phyloP scores from a whole-genome alignment of 441 rosid species.

The Croton setiger region DNA sequence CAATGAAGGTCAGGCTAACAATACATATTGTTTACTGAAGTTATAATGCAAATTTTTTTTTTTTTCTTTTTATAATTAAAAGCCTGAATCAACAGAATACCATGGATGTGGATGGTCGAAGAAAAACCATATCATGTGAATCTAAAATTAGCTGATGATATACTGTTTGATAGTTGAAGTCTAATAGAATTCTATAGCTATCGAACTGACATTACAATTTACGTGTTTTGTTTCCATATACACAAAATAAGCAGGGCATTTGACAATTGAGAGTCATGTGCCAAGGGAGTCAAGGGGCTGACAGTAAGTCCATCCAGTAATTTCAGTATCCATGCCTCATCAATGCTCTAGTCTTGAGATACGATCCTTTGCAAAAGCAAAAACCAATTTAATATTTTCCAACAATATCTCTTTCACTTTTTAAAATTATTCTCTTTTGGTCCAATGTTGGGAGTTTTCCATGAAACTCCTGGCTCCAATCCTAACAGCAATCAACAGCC shows the following conservation, averaged over 20 bases:
- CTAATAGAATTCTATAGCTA: neutral
- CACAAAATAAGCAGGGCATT: neutral
- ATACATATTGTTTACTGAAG: too few species aligned
- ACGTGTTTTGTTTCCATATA: neutral
- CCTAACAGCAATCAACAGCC: neutral
- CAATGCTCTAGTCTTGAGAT: neutral
- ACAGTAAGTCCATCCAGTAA: neutral
- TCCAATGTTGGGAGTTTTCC: neutral
- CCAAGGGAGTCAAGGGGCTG: too few species aligned
- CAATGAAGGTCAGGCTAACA: constrained; percentile 6
- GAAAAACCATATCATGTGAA: neutral
- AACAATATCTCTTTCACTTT: neutral
- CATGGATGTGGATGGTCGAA: neutral
- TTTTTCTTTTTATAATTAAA: neutral
- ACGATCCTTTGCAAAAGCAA: neutral
- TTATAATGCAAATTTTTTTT: too few species aligned
- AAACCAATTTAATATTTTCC: neutral
- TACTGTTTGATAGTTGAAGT: too few species aligned
- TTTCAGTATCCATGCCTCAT: neutral
- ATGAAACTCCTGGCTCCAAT: too few species aligned
- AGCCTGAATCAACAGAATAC: neutral
- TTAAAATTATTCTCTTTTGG: neutral
- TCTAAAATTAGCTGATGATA: neutral
- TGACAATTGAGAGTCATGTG: neutral
- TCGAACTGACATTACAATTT: neutral